These are phyloP conservation scores for Rhizopus arrhizus DNA, from an alignment of 371 early-diverging fungal genomes.

Conservation along the genomic window DNA sequence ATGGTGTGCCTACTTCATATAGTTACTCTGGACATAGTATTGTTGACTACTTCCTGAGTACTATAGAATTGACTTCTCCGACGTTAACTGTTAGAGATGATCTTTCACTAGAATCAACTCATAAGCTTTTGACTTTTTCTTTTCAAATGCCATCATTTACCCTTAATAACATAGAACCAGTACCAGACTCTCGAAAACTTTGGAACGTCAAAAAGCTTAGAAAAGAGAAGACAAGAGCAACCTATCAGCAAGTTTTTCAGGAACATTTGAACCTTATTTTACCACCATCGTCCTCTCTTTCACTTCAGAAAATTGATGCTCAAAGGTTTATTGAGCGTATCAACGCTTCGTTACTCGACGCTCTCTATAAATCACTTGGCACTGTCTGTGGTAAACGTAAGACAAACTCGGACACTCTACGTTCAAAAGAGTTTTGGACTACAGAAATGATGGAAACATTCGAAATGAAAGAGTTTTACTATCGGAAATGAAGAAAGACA, in stretches of 20 bases:
- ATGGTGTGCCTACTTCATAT: background rate
- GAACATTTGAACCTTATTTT: too few relatives aligned
- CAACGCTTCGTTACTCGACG: too few relatives aligned
- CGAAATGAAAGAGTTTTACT: conserved; percentile 8
- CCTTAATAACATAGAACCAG: background rate
- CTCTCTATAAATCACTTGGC: too few relatives aligned
- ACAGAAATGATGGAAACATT: background rate
- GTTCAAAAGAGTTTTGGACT: conserved; percentile 2
- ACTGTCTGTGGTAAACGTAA: too few relatives aligned
- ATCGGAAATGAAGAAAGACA: conserved; percentile 8
- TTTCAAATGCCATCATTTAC: background rate
- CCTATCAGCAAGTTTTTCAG: too few relatives aligned
- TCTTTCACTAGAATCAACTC: conserved; percentile 6
- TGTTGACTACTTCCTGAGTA: conserved; percentile 8
- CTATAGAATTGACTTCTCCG: background rate
- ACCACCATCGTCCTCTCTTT: too few relatives aligned
- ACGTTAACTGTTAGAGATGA: background rate
- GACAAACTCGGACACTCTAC: too few relatives aligned
- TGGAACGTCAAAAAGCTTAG: background rate
- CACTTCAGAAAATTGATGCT: too few relatives aligned
- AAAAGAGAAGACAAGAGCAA: too few relatives aligned
- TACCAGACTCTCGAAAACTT: background rate
- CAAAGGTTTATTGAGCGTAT: too few relatives aligned
- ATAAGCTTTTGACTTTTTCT: background rate
- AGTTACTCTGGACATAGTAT: background rate